Evolutionary conservation across 2,329 filamentous ascomycete species (phyloP).

Genomic region (Ophiosphaerella herpotricha): DNA sequence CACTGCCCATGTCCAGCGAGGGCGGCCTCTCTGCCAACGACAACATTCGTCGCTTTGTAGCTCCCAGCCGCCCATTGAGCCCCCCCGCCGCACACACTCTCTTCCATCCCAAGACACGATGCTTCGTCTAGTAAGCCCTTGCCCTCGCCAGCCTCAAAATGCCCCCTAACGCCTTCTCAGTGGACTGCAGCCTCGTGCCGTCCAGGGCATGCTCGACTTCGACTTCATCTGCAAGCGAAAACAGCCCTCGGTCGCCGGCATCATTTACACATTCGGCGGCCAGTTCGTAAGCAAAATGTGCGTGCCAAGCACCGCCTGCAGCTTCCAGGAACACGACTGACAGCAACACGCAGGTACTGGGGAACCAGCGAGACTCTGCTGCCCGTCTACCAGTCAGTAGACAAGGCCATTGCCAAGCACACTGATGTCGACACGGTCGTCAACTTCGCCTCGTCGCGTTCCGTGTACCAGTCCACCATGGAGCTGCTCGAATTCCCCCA

Average conservation of each 20-base stretch:
- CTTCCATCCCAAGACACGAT: slow-evolving; percentile 99
- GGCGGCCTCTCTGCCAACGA: slow-evolving; percentile 78
- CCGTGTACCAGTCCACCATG: slow-evolving; percentile 98
- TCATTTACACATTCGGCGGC: slow-evolving; percentile 99
- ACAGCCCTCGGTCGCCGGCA: slow-evolving; percentile 94
- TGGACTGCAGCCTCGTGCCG: slow-evolving; percentile 87
- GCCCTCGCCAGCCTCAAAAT: not conserved
- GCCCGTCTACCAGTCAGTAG: slow-evolving; percentile 93
- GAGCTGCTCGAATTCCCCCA: slow-evolving; percentile 97
- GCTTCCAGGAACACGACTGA: slow-evolving; percentile 19
- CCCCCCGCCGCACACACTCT: slow-evolving; percentile 86
- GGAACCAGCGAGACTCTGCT: slow-evolving; percentile 98
- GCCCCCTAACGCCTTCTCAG: slow-evolving; percentile 46
- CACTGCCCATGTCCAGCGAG: slow-evolving; percentile 35
- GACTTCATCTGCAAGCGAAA: slow-evolving; percentile 99
- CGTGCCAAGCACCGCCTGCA: slow-evolving; percentile 36
- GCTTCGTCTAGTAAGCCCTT: slow-evolving; percentile 85
- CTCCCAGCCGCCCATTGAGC: slow-evolving; percentile 89
- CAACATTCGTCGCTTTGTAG: slow-evolving; percentile 96
- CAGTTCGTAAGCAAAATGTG: slow-evolving; percentile 99
- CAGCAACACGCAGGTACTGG: slow-evolving; percentile 72
- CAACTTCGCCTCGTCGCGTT: slow-evolving; percentile 99
- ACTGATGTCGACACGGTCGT: slow-evolving; percentile 95
- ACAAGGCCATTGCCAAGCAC: slow-evolving; percentile 95
- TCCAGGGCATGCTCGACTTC: slow-evolving; percentile 80